Evolutionary conservation across 345 rosid genomes (phyloP).

Genomic region (Physaria fendleri): DNA sequence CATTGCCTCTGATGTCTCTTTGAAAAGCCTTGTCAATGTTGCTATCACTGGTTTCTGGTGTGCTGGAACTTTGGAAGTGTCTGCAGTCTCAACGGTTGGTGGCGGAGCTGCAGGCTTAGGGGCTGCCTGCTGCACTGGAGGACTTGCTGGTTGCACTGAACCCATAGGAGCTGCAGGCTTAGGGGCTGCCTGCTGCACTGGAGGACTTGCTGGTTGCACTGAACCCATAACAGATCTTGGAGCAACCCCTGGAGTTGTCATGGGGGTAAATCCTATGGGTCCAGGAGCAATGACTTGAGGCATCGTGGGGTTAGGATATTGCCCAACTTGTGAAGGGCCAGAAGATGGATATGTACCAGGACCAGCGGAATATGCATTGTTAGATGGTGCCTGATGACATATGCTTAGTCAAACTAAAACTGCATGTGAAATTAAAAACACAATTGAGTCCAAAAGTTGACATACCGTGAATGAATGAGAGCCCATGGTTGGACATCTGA

Average conservation of each 20-base stretch:
- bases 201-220: slow-evolving; percentile 74
- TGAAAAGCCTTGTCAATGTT: slow-evolving; percentile 84
- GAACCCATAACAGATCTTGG: slow-evolving; percentile 79
- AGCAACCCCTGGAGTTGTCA: slow-evolving; percentile 43
- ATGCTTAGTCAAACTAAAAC: slow-evolving; percentile 7
- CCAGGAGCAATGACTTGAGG: slow-evolving; percentile 56
- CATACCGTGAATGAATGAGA: slow-evolving; percentile 85
- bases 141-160: slow-evolving; percentile 73
- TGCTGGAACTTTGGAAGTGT: slow-evolving; percentile 84
- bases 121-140: slow-evolving; percentile 49
- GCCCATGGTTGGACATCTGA: slow-evolving; percentile 39
- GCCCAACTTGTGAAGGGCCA: slow-evolving; percentile 43
- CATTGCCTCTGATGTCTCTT: slow-evolving; percentile 88
- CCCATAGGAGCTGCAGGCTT: slow-evolving; percentile 67
- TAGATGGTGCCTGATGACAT: slow-evolving; percentile 47
- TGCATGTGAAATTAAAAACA: neutral
- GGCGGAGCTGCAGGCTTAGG: slow-evolving; percentile 66
- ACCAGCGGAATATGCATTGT: slow-evolving; percentile 46
- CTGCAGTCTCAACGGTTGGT: slow-evolving; percentile 86
- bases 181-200: slow-evolving; percentile 44
- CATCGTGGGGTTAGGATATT: slow-evolving; percentile 46
- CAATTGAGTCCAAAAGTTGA: slow-evolving; percentile 7
- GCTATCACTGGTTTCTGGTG: slow-evolving; percentile 64
- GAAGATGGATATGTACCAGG: slow-evolving; percentile 45
- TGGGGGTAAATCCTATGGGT: slow-evolving; percentile 65